Base-by-base conservation (phyloP, 106 monocot species). In the Dioscorea alata region DNA sequence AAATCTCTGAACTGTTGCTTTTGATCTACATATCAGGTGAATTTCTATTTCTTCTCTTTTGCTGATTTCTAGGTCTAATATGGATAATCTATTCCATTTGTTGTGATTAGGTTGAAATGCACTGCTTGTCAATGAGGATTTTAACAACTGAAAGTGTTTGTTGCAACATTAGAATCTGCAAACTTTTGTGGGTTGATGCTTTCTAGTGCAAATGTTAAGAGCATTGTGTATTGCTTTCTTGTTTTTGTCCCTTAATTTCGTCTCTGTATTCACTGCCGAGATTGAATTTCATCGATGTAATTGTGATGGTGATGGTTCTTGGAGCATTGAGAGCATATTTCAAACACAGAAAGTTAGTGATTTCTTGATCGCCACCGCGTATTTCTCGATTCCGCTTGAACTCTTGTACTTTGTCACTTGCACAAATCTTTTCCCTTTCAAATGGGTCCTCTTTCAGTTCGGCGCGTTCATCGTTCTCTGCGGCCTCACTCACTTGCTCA, bases 381-480 rank as follows among this genome's bases (percentile, higher is more conserved):
- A 74, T 58, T 76, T 79, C 71, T 83, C 83, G 50, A 83, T 83
- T 62, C 78, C 83, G 2, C 74, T 83, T 20, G 83, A 83, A 75
- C 70, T 83, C 63, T 51, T 83, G 17, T 83, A 83, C 71, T 83
- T 83, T 60, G 71, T 63, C 32, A 83, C 75, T 22, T 78, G 83
- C 78, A 68, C 78, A 74, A 52, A 61, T 48, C 57, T 75, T 24
- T 83, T 83, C 67, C 83, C 83, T 57, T 83, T 83, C 78, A 70
- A 74, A 71, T 83, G 83, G 83, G 61, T 83, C 53, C 56, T 83
- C 56, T 52, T 83, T 67, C 83, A 79, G 58, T 83, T 83, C 63
- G 71, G 71, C 23, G 72, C 76, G 25, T 82, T 82, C 68, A 82
- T 82, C 48, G 59, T 77, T 24, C 77, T 82, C 57, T 83, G 83